Base-by-base conservation (phyloP, 2,329 filamentous ascomycete genomes). In the Mariannaea sp. region DNA sequence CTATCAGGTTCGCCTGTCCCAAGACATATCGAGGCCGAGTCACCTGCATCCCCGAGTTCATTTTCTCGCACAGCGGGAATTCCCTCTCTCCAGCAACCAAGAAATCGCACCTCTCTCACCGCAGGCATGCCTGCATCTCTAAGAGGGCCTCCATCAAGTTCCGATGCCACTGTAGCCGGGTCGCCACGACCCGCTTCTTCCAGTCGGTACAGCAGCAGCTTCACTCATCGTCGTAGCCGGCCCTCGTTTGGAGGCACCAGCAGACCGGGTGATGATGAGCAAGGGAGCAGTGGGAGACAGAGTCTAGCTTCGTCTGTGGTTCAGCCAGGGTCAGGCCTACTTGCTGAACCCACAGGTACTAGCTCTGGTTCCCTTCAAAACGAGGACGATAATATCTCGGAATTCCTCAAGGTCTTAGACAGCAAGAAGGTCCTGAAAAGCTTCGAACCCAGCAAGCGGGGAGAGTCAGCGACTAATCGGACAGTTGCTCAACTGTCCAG, bases 201-300 rank as follows among this genome's bases (percentile, higher is more conserved):
- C n/a, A 87, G 86, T 55, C 86, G 90, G 40, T 97, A 95, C 69
- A 96, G 91, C 71, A 97, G 93, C 71, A 96, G 92, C 67, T 99
- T 99, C 66, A 89, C 88, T 6, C 91, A 96, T 69, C 85, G 94
- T 39, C 85, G 90, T 49, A 87, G 84, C 22, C 84, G 92, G 38
- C 84, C 87, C 19, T 95, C 92, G 0, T 88, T 88, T 51, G 87
- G 89, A 26, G 88, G 88, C 16, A 80, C 83, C 16, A 90, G 87
- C 66, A 86, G 81, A 58, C 78, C 77, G 2, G 75, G 71, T 1
- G 88, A 90, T 46, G 88, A 92, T 57, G 89, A 92, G 63, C 87
- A 89, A 66, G 78, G 77, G 29, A 91, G 88, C 71, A 97, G 92
- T 67, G 89, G 88, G n/a, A 87, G 87, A 61, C 88, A 88, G 56